A percentile compares a stretch with the other conserved stretches of the same genome.
Evolutionary conservation across 2,329 filamentous ascomycete genomes (phyloP).

Genomic region (Pyricularia grisea): DNA sequence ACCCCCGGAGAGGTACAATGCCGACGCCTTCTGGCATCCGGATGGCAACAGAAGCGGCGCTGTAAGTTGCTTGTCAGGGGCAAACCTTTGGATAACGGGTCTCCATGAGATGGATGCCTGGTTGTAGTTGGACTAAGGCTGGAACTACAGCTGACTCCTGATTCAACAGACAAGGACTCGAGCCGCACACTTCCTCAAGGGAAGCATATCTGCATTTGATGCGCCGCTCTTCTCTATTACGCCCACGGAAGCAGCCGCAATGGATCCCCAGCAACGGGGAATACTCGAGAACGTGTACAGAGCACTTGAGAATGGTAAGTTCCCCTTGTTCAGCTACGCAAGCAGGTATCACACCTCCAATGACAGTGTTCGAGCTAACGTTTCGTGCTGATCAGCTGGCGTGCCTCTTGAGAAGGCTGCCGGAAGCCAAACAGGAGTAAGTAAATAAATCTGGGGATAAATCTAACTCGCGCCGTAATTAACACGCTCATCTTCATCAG

Average conservation of each 20-base stretch:
- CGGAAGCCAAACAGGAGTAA: background rate
- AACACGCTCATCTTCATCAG: background rate
- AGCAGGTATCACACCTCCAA: background rate
- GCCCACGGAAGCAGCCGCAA: slow-evolving; percentile 54
- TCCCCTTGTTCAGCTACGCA: background rate
- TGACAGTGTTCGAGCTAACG: background rate
- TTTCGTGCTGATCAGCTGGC: background rate
- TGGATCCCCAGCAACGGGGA: slow-evolving; percentile 56
- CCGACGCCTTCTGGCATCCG: slow-evolving; percentile 20
- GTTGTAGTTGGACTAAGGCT: background rate
- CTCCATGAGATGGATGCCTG: background rate
- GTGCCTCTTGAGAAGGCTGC: background rate
- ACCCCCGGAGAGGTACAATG: slow-evolving; percentile 18
- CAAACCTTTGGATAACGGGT: background rate
- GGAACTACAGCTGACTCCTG: background rate
- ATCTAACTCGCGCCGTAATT: background rate
- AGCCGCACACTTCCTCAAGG: slow-evolving; percentile 6
- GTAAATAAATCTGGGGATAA: background rate
- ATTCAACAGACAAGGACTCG: background rate
- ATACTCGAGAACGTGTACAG: slow-evolving; percentile 55
- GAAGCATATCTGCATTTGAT: slow-evolving; percentile 34
- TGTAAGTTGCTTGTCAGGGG: slow-evolving; percentile 7
- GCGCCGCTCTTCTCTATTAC: slow-evolving; percentile 62
- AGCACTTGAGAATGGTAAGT: slow-evolving; percentile 44
- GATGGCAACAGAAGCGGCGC: slow-evolving; percentile 16